phyloP scores from a whole-genome alignment of 2,329 filamentous ascomycete species.

The Ceratocystis eucalypticola region DNA sequence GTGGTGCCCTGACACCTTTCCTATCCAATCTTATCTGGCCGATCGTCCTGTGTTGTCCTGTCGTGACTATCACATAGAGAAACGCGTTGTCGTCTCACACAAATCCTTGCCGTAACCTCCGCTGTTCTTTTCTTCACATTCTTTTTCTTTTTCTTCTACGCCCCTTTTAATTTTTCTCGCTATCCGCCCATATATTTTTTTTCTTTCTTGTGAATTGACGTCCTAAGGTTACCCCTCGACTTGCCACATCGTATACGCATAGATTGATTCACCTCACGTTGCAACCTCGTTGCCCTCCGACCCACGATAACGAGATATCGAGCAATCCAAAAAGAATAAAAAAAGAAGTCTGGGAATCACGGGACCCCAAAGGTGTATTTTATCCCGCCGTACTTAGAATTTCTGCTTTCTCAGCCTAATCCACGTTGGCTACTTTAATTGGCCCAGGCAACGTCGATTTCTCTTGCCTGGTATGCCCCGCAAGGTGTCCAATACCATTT shows the following conservation, averaged over 20 bases:
- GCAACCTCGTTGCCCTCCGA: neutral
- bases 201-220: neutral
- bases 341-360: neutral
- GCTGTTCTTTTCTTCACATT: neutral
- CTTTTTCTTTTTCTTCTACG: neutral
- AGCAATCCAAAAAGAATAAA: neutral
- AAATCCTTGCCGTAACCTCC: neutral
- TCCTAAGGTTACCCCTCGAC: neutral
- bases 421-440: neutral
- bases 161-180: neutral
- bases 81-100: neutral
- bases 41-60: neutral
- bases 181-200: neutral
- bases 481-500: slow-evolving; percentile 14
- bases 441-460: slow-evolving; percentile 1
- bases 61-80: neutral
- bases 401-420: neutral
- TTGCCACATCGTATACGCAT: neutral
- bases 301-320: neutral
- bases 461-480: slow-evolving; percentile 14
- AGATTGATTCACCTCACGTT: neutral
- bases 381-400: neutral
- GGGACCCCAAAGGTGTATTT: neutral
- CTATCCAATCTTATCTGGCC: slow-evolving; percentile 1
- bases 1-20: neutral